Base-by-base conservation (phyloP, 495 filamentous ascomycete genomes). In the Lepraria neglecta region DNA sequence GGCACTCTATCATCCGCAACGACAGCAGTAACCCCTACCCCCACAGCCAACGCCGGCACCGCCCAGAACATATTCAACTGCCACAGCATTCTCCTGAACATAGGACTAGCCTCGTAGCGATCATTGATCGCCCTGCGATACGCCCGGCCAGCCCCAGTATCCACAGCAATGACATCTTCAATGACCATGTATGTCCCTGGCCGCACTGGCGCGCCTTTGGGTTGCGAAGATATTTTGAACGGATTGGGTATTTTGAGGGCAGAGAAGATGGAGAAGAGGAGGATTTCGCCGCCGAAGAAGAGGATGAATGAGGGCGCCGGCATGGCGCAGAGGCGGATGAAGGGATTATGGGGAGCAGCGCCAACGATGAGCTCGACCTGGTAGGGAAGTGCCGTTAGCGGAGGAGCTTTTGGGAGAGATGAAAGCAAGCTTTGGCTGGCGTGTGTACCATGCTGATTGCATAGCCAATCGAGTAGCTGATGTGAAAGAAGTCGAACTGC, bases 41-140 rank as follows among this genome's bases (percentile, higher is more conserved):
- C 80, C 15, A 79, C 69, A 21, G 84, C 56, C 9, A 85, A 70
- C 5, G 81, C 77, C 0, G 80, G 80, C 27, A 84, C 72, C 0
- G 82, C 87, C 90, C 90, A 95, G 67, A 92, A 89, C 63, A 85
- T 82, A 62, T 88, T 89, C 75, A 90, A 77, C 35, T 85, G 77
- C 56, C 80, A 81, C 11, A 95, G 76, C 82, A 92, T 84, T 57
- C 77, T 76, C 30, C 89, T 78, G 67, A 95, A 95, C 63, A 77
- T 75, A 58, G 80, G 78, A 61, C 85, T 90, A 3, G 82, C 84
- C 28, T 88, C 76, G 65, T 91, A 95, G 61, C 90, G 77, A 10
- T 75, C 79, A 55, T 84, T 78, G 17, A 91, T 69, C 0, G 81
- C 78, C 61, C 82, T 76, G 56, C 90, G 76, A 66, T 86, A 95